These are phyloP conservation scores for Artemisia annua DNA, from an alignment of 129 eudicot species.

Conservation along the genomic window DNA sequence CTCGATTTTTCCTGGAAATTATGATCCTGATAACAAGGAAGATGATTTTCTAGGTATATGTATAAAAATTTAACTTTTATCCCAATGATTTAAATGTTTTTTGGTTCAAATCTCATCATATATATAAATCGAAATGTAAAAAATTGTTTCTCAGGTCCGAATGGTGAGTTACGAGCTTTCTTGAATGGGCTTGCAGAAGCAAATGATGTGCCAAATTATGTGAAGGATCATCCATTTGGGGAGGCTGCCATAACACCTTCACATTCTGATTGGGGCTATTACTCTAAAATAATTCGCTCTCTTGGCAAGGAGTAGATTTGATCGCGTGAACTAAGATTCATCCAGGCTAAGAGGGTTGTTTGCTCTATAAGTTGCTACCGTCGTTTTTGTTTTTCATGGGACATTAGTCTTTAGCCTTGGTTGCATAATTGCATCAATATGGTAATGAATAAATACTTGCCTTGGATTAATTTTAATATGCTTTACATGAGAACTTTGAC, in stretches of 20 bases:
- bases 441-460: too few species aligned
- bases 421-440: too few species aligned
- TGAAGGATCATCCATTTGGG: slow-evolving; percentile 48
- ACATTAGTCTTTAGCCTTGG: too few species aligned
- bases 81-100: too few species aligned
- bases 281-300: slow-evolving; percentile 32
- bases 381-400: too few species aligned
- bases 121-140: neutral
- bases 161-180: slow-evolving; percentile 42
- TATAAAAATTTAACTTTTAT: too few species aligned
- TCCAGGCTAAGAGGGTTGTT: too few species aligned
- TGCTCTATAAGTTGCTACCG: too few species aligned
- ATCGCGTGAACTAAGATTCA: neutral
- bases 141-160: slow-evolving; percentile 40
- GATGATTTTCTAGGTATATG: slow-evolving; percentile 47
- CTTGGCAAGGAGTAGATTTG: slow-evolving; percentile 11
- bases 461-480: too few species aligned
- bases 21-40: slow-evolving; percentile 25
- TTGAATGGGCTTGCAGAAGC: slow-evolving; percentile 60
- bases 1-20: slow-evolving; percentile 36
- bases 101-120: too few species aligned
- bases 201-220: slow-evolving; percentile 48
- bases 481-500: too few species aligned
- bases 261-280: slow-evolving; percentile 47
- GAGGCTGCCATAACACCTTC: slow-evolving; percentile 46